Percentiles rank a stretch among this genome's conserved stretches.
Conservation (phyloP, 257 asterid species). For the Solanum rostratum region DNA sequence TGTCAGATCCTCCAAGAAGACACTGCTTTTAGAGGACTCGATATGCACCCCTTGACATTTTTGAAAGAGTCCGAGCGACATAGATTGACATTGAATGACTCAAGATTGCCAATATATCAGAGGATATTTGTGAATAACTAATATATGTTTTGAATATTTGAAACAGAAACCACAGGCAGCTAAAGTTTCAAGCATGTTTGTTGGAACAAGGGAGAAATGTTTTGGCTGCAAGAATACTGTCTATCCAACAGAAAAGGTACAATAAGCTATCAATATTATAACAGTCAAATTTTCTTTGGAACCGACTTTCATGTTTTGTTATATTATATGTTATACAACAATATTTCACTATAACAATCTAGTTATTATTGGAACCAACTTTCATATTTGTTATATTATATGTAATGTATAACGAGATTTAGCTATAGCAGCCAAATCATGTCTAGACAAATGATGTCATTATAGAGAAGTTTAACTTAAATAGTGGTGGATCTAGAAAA, state of each 20-base stretch:
- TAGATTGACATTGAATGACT: background rate
- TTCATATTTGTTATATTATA: no score
- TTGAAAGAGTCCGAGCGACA: background rate
- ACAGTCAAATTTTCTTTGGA: background rate
- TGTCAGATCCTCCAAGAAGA: background rate
- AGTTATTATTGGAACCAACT: no score
- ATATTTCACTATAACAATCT: background rate
- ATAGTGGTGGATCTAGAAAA: background rate
- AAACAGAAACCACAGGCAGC: conserved; percentile 54
- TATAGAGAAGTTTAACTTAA: background rate
- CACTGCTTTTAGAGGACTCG: background rate
- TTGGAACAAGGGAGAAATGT: conserved; percentile 75
- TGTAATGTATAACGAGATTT: no score
- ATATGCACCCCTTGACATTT: fast-evolving
- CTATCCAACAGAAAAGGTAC: conserved; percentile 95
- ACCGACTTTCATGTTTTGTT: background rate
- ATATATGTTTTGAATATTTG: background rate
- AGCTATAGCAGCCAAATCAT: background rate
- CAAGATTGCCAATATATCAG: background rate
- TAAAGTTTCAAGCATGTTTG: conserved; percentile 77
- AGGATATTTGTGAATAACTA: background rate
- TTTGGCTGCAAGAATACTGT: conserved; percentile 65
- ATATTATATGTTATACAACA: background rate
- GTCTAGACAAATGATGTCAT: fast-evolving
- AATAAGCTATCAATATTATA: background rate